Base-by-base conservation (phyloP, 2,329 filamentous ascomycete species). In the Talaromyces sp. region DNA sequence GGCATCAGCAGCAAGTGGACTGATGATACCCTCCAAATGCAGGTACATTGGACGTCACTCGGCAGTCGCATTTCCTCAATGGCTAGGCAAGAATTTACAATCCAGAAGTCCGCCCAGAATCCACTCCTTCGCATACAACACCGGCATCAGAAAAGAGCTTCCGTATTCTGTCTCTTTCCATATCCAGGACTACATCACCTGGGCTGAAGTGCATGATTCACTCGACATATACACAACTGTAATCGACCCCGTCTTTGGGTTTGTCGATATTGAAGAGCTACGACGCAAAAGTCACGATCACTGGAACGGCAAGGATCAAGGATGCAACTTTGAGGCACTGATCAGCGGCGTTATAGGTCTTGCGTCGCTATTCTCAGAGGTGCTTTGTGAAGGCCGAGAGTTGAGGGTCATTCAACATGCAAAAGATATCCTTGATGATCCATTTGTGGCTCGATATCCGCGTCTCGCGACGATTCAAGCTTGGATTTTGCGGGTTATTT, bases 401-500 rank as follows among this genome's bases (percentile, higher is more conserved):
- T 66, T 64, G 39, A 69, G 74, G 60, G 37, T 72, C 2, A 62
- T 70, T 1, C 66, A 68, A 37, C 72, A 80, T 3, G 82, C 83
- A 2, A 78, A 80, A 33, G 70, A 73, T 13, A 72, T 81, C 3
- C 74, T 86, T 0, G 82, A 84, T 62, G 77, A 79, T 50, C 68
- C 62, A 13, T 60, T 60, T 5, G 63, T 69, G 7, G 67, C 67
- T 41, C 69, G 72, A 16, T 68, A 74, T 13, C 72, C 72, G 24
- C 69, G 65, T 3, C 66, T 76, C 13, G 73, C 75, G 27, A 69
- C 67, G 6, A 69, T 73, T 19, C 65, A 69, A 5, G 72, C 70
- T n/a, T 86, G 84, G 83, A 70, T 84, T 0, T 75, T 86, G 5
- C 79, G 84, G 0, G 80, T 80, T 0, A 73, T 83, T 0, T 85